Evolutionary conservation across 2,329 filamentous ascomycete species (phyloP).

Genomic region (Scleromitrula shiraiana): DNA sequence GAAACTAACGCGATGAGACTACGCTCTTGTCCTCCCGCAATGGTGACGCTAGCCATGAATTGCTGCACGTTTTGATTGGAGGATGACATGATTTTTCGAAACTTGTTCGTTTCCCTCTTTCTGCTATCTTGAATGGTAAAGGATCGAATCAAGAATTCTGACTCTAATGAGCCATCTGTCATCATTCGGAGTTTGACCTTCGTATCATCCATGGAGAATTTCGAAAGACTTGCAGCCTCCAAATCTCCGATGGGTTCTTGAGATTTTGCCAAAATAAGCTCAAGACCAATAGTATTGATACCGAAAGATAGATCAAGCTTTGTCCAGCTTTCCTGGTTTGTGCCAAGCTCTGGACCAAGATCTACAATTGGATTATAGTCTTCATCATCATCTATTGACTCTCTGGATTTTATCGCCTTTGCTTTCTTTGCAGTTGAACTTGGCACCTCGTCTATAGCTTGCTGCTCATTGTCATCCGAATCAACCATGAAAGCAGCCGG

Average conservation of each 20-base stretch:
- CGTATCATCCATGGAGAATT: slow-evolving; percentile 90
- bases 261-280: slow-evolving; percentile 71
- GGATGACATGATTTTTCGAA: slow-evolving; percentile 95
- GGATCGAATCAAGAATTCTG: slow-evolving; percentile 85
- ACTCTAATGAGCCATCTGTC: slow-evolving; percentile 83
- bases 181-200: slow-evolving; percentile 88
- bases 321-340: slow-evolving; percentile 70
- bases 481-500: slow-evolving; percentile 80
- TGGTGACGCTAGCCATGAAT: slow-evolving; percentile 94
- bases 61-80: slow-evolving; percentile 94
- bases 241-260: slow-evolving; percentile 71
- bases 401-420: slow-evolving; percentile 13
- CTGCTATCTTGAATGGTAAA: slow-evolving; percentile 93
- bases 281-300: slow-evolving; percentile 78
- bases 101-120: slow-evolving; percentile 86
- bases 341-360: slow-evolving; percentile 62
- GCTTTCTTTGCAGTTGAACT: slow-evolving; percentile 31
- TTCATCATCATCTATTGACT: slow-evolving; percentile 18
- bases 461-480: slow-evolving; percentile 60
- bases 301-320: slow-evolving; percentile 90
- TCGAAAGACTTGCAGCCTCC: slow-evolving; percentile 75
- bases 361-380: slow-evolving; percentile 40
- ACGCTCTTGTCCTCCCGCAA: slow-evolving; percentile 74
- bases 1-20: slow-evolving; percentile 86
- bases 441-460: slow-evolving; percentile 68